phyloP scores from a whole-genome alignment of 176 grass and related monocot species.

The Otatea glauca region DNA sequence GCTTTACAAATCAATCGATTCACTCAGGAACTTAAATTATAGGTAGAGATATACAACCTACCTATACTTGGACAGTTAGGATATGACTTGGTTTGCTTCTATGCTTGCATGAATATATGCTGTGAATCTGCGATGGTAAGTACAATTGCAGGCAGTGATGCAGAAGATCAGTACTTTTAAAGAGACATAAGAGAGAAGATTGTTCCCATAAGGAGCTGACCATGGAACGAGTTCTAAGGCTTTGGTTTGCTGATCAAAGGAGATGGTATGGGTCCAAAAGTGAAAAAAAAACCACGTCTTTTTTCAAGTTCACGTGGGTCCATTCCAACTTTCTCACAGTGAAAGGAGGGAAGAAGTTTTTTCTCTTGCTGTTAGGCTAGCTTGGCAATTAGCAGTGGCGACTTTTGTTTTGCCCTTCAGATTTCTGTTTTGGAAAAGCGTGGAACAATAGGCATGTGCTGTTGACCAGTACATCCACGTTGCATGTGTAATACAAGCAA shows the following conservation, averaged over 20 bases:
- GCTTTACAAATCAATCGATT: too few species aligned
- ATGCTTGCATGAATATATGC: background rate
- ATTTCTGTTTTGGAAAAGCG: background rate
- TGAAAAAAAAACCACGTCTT: background rate
- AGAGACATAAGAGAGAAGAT: slow-evolving; percentile 31
- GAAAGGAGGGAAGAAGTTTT: background rate
- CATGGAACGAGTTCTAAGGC: background rate
- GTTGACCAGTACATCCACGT: background rate
- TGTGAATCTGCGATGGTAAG: background rate
- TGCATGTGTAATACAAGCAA: background rate
- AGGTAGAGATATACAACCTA: background rate
- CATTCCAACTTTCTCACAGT: slow-evolving; percentile 21
- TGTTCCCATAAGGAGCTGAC: slow-evolving; percentile 24
- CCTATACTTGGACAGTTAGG: background rate
- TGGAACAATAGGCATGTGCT: background rate
- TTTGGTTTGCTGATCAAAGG: slow-evolving; percentile 34
- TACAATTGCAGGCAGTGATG: background rate
- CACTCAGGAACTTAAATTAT: too few species aligned
- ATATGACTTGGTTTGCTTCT: background rate
- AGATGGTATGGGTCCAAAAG: background rate
- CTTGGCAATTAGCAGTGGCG: slow-evolving; percentile 3
- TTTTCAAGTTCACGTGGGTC: slow-evolving; percentile 19
- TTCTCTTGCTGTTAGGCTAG: background rate
- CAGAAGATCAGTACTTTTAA: slow-evolving; percentile 22
- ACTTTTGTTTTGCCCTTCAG: slow-evolving; percentile 23